These are phyloP conservation scores for Leccinellum luteum DNA, from an alignment of 768 basidiomycete species.

Conservation along the genomic window DNA sequence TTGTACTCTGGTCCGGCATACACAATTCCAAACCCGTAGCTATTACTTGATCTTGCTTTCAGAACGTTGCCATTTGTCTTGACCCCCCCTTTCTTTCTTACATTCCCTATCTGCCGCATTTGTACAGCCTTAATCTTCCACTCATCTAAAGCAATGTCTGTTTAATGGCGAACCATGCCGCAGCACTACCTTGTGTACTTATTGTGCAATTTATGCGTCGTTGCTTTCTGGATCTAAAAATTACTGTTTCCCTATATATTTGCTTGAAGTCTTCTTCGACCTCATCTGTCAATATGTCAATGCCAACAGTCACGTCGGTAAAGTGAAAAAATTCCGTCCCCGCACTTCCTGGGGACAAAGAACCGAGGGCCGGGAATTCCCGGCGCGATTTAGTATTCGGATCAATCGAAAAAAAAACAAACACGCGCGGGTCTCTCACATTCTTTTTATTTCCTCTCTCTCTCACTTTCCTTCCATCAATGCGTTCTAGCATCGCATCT, in stretches of 20 bases:
- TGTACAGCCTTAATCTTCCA: constrained; percentile 39
- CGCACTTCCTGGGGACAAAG: too few species aligned
- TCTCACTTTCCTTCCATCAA: constrained; percentile 13
- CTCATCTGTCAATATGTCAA: not conserved
- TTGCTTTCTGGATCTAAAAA: constrained; percentile 22
- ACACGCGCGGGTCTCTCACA: not conserved
- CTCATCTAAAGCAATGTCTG: constrained; percentile 42
- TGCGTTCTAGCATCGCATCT: constrained; percentile 27
- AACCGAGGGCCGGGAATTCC: not conserved
- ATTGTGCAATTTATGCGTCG: constrained; percentile 38
- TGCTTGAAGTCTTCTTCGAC: too few species aligned
- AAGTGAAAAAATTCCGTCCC: not conserved
- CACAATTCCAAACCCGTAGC: constrained; percentile 38
- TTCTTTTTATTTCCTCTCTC: constrained; percentile 6
- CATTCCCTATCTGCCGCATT: constrained; percentile 45
- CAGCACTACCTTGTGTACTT: constrained; percentile 40
- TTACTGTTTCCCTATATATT: not conserved
- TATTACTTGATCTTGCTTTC: constrained; percentile 38
- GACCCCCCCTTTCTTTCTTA: constrained; percentile 19
- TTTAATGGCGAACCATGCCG: constrained; percentile 36
- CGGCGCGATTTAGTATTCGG: not conserved
- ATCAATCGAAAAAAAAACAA: not conserved
- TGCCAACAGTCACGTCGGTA: not conserved
- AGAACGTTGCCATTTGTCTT: constrained; percentile 28
- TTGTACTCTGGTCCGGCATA: constrained; percentile 73